These are phyloP conservation scores for Dryas alaskensis DNA, from an alignment of 306 rosid species.

Conservation along the genomic window DNA sequence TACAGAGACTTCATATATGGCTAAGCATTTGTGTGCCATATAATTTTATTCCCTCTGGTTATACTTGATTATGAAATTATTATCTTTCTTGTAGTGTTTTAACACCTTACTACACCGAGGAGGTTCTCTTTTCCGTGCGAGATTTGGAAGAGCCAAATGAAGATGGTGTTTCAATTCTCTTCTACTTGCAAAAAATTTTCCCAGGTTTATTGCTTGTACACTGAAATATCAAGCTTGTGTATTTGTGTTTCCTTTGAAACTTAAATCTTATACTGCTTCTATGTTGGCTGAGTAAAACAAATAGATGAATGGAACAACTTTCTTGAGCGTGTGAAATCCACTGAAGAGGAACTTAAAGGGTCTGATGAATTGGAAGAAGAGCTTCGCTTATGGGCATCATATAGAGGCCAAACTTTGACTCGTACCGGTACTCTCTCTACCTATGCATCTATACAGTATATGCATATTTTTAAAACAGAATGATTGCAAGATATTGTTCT, in stretches of 20 bases:
- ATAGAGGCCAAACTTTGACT: conserved; percentile 94
- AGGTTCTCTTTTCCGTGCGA: conserved; percentile 79
- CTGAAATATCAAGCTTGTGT: background rate
- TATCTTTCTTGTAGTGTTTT: conserved; percentile 59
- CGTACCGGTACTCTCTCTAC: conserved; percentile 57
- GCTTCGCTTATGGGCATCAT: conserved; percentile 96
- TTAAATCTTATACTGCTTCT: conserved; percentile 1
- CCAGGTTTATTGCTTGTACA: conserved; percentile 54
- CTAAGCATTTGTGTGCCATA: background rate
- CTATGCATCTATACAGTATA: background rate
- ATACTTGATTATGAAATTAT: conserved; percentile 2
- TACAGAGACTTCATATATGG: background rate
- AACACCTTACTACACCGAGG: conserved; percentile 93
- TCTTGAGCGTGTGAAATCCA: conserved; percentile 61
- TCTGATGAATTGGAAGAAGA: conserved; percentile 70
- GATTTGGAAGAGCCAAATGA: conserved; percentile 78
- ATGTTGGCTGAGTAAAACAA: conserved; percentile 17
- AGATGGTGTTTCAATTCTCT: conserved; percentile 93
- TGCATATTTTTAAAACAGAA: background rate
- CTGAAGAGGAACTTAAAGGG: conserved; percentile 73
- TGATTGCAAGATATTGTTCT: background rate
- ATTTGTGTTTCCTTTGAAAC: background rate
- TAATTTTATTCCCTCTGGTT: background rate
- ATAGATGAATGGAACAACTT: conserved; percentile 96
- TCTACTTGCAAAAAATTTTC: conserved; percentile 88